Evolutionary conservation across 768 basidiomycete species (phyloP), one percentile per base, ranked within the genome.

Genomic region (Tulasnella calospora): DNA sequence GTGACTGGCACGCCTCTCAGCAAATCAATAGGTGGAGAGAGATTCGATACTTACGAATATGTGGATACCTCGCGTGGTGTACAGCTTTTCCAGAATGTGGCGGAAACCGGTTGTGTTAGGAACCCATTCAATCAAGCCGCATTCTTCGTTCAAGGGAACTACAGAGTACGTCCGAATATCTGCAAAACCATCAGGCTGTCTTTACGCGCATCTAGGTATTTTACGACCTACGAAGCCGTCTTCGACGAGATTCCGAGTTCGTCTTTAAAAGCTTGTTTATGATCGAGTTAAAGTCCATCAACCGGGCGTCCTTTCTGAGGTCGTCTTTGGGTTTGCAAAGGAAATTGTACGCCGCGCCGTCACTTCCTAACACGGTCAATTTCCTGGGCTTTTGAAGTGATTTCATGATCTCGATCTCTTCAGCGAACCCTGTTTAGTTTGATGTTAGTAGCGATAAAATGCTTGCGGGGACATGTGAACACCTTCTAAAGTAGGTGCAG

Each of bases 101-200:
- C 97, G 91, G 47, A 98, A 84, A 0, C 95, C 93, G 36, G 90
- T 87, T 0, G 96, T 98, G 83, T 99, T 93, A 0, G 92, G 94
- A 3, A 99, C 98, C 98, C 98, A 99, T 90, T 99, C 95, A 77
- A 99, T 95, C 72, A 99, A 90, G 0, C 98, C 98, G 82, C 96
- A 98, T 81, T 97, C 95, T 81, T 99, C 97, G 82, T 98, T 98
- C 80, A 99, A 87, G 7, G 96, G 94, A 36, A 98, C 92, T n/a
- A 99, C 95, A n/a, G 95, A 94, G 82, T 99, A 99, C 2, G 98
- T 99, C 35, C 97, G 91, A 78, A 99, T 95, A 83, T 92, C 97
- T 96, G 79, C 4, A 17, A 19, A 77, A 13, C 6, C 81, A 72
- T 51, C 55, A 46, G 41, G 44, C 35, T 71, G 8, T 23, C 36